A percentile compares a stretch with the other conserved stretches of the same genome.
phyloP scores from a whole-genome alignment of 202 grass and related monocot species.

The Carex sylvatica region DNA sequence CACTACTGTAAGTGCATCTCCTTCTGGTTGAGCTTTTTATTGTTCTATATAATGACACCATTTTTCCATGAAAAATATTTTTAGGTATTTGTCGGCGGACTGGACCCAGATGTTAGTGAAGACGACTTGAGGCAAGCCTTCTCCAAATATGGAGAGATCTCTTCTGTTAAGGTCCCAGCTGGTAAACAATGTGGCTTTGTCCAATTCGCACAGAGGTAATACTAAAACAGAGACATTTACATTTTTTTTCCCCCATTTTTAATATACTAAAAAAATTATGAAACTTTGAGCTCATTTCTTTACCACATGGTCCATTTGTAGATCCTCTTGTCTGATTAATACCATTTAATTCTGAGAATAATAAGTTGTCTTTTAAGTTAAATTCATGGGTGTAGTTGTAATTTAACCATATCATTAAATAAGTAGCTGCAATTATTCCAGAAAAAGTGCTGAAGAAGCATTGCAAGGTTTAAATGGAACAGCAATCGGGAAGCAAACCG shows the following conservation, averaged over 20 bases:
- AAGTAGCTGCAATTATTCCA: neutral
- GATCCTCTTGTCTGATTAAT: neutral
- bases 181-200: conserved; percentile 87
- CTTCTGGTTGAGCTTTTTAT: conserved; percentile 1
- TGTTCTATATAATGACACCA: conserved; percentile 1
- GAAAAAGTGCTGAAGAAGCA: conserved; percentile 83
- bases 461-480: conserved; percentile 71
- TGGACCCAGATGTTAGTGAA: conserved; percentile 81
- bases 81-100: conserved; percentile 87
- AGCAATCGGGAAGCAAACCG: conserved; percentile 57
- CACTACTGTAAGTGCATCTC: conserved; percentile 65
- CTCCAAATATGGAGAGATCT: conserved; percentile 78
- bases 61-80: conserved; percentile 19
- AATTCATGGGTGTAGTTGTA: conserved; percentile 2
- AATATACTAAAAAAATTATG: neutral
- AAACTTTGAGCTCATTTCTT: neutral
- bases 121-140: conserved; percentile 83
- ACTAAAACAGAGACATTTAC: neutral
- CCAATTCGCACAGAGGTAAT: conserved; percentile 83
- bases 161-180: conserved; percentile 82
- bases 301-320: neutral
- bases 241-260: neutral
- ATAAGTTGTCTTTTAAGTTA: neutral
- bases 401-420: neutral
- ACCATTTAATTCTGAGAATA: neutral